phyloP scores from a whole-genome alignment of 1,284 basidiomycete genomes.

The Austropuccinia psidii region DNA sequence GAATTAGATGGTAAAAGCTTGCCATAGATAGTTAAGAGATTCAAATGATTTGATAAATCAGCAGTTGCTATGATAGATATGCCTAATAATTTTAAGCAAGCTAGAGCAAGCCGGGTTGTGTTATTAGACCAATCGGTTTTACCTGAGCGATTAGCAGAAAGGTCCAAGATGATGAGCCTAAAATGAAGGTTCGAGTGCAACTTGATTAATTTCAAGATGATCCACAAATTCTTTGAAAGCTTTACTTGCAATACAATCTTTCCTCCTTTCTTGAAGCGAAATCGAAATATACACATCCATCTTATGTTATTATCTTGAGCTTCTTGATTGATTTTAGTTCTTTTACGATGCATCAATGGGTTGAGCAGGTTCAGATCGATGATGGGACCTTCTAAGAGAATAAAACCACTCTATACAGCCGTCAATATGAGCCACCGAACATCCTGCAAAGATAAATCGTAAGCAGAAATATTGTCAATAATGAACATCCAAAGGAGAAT shows the following conservation, averaged over 20 bases:
- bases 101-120: conserved; percentile 7
- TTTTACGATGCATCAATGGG: too few species aligned
- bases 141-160: conserved; percentile 11
- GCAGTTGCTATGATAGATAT: conserved; percentile 11
- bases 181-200: conserved; percentile 12
- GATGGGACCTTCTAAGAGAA: too few species aligned
- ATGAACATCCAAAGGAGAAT: too few species aligned
- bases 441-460: too few species aligned
- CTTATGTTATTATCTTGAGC: too few species aligned
- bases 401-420: too few species aligned
- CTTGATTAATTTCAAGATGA: neutral
- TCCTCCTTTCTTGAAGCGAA: neutral
- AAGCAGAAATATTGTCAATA: too few species aligned
- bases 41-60: conserved; percentile 3
- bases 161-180: conserved; percentile 19
- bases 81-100: neutral
- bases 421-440: too few species aligned
- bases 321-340: too few species aligned
- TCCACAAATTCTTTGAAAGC: conserved; percentile 10
- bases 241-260: neutral
- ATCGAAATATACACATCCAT: too few species aligned
- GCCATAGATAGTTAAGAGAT: conserved; percentile 12
- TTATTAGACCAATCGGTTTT: conserved; percentile 24
- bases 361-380: too few species aligned
- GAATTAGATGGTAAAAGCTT: conserved; percentile 14